Conservation (phyloP, 148 eudicot species). For the Rhododendron vialii region DNA sequence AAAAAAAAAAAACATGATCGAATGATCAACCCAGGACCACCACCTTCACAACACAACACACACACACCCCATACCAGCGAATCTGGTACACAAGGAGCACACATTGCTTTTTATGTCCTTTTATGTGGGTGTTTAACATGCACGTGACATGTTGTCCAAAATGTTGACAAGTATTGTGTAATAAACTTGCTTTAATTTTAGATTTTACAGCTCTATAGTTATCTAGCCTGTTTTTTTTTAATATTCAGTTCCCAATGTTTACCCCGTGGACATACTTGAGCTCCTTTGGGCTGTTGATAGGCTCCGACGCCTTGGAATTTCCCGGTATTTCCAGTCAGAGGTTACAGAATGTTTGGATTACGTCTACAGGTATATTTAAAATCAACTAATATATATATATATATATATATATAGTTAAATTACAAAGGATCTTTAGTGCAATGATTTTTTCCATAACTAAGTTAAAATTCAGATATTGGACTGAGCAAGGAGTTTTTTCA, state of each 20-base stretch:
- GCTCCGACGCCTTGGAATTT: slow-evolving; percentile 64
- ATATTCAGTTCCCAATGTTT: slow-evolving; percentile 51
- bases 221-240: neutral
- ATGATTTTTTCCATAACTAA: neutral
- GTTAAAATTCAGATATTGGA: slow-evolving; percentile 48
- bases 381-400: neutral
- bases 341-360: slow-evolving; percentile 43
- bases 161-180: neutral
- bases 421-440: neutral
- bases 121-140: no score
- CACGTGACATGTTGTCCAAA: neutral
- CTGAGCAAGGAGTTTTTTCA: slow-evolving; percentile 66
- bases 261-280: slow-evolving; percentile 65
- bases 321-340: slow-evolving; percentile 39
- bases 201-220: neutral
- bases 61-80: no score
- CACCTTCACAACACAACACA: no score
- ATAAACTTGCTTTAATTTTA: neutral
- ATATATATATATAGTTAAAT: no score
- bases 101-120: no score
- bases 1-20: no score
- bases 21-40: no score
- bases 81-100: no score
- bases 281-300: slow-evolving; percentile 59
- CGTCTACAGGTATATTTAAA: slow-evolving; percentile 33